Conservation (phyloP, 345 rosid genomes). For the Gossypium longicalyx region DNA sequence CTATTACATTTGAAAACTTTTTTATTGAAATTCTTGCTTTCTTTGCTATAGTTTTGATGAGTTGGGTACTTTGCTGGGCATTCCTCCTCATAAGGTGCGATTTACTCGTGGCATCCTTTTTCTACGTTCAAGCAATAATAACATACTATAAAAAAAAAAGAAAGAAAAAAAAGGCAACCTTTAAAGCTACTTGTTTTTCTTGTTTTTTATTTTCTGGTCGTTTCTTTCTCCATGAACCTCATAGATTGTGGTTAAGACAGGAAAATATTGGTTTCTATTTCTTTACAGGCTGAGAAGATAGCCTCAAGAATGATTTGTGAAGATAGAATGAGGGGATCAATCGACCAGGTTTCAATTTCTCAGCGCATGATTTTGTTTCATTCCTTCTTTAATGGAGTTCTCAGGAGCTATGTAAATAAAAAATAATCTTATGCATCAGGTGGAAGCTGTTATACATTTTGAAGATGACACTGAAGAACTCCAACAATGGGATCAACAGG, state of each 20-base stretch:
- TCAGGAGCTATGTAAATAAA: background rate
- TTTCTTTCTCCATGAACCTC: background rate
- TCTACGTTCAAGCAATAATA: background rate
- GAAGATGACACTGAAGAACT: constrained; percentile 93
- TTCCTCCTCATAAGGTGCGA: constrained; percentile 77
- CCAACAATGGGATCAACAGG: constrained; percentile 99
- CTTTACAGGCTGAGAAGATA: constrained; percentile 87
- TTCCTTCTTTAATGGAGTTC: background rate
- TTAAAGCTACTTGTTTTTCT: background rate
- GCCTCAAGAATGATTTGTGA: constrained; percentile 88
- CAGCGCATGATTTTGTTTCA: background rate
- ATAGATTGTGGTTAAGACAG: background rate
- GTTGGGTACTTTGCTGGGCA: constrained; percentile 90
- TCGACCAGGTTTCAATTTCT: constrained; percentile 53
- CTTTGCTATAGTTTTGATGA: constrained; percentile 65
- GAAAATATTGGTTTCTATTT: background rate
- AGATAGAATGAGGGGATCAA: constrained; percentile 45
- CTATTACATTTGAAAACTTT: background rate
- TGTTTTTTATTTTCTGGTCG: background rate
- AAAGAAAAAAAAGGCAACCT: background rate
- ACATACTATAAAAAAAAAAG: background rate
- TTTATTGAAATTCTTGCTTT: background rate
- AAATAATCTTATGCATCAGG: constrained; percentile 35
- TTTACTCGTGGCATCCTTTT: background rate
- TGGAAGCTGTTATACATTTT: constrained; percentile 92